These are phyloP conservation scores for Craterostigma plantagineum DNA, from an alignment of 257 asterid genomes.

Conservation along the genomic window DNA sequence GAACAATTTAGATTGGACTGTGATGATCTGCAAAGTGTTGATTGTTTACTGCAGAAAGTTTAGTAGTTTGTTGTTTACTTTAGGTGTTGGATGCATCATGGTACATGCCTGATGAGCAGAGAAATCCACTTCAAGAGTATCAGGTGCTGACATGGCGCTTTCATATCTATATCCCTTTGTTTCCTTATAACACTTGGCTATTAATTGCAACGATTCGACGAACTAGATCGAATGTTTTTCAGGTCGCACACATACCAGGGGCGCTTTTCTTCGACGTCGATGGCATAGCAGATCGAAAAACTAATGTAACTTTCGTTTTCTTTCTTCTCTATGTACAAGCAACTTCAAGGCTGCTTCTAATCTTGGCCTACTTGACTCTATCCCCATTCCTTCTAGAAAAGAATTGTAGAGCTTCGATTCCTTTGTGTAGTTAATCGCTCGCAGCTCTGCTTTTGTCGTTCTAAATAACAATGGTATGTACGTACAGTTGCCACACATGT, in stretches of 20 bases:
- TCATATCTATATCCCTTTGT: neutral
- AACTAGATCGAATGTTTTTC: constrained; percentile 9
- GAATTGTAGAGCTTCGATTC: too few relatives aligned
- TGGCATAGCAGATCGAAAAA: constrained; percentile 63
- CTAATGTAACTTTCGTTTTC: constrained; percentile 49
- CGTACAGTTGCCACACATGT: constrained; percentile 85
- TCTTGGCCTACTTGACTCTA: neutral
- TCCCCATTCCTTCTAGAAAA: neutral
- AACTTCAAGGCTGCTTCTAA: neutral
- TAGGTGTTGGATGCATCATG: constrained; percentile 98
- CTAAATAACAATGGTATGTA: too few relatives aligned
- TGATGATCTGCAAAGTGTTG: neutral
- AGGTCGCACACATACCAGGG: constrained; percentile 99
- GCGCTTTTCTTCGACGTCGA: constrained; percentile 90
- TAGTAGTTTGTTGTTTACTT: neutral
- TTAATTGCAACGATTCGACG: too few relatives aligned
- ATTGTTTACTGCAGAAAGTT: neutral
- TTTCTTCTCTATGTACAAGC: neutral
- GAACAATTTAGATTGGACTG: too few relatives aligned
- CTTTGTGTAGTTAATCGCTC: too few relatives aligned
- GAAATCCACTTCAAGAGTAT: constrained; percentile 95
- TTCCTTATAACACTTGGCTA: neutral
- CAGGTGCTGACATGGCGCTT: constrained; percentile 28
- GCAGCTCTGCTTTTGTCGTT: too few relatives aligned
- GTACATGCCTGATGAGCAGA: constrained; percentile 98